Percentiles rank a stretch among this genome's conserved stretches.
These are phyloP conservation scores for Colletotrichum falcatum DNA, from an alignment of 2,329 filamentous ascomycete genomes.

Conservation along the genomic window DNA sequence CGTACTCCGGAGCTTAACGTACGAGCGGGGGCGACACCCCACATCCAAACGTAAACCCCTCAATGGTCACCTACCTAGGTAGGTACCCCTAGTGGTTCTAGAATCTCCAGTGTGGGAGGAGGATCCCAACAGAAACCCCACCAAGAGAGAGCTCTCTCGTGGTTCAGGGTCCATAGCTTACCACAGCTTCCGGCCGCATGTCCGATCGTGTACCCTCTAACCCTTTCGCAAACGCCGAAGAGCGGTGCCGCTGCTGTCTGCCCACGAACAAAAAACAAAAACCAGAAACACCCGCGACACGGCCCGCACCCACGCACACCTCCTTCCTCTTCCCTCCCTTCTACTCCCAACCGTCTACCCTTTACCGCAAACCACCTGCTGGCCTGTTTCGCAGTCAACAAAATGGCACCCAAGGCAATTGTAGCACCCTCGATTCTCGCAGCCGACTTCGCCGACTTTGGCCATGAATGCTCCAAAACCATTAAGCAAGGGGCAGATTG, in stretches of 20 bases:
- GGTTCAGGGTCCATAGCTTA: slow-evolving; percentile 42
- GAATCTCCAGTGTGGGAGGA: slow-evolving; percentile 38
- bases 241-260: slow-evolving; percentile 4
- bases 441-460: slow-evolving; percentile 92
- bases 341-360: not conserved
- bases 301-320: slow-evolving; percentile 32
- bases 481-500: slow-evolving; percentile 91
- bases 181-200: slow-evolving; percentile 41
- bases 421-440: slow-evolving; percentile 98
- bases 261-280: slow-evolving; percentile 30
- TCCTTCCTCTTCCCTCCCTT: not conserved
- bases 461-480: slow-evolving; percentile 86
- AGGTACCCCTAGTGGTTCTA: slow-evolving; percentile 41
- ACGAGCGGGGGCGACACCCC: slow-evolving; percentile 34
- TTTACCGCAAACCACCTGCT: slow-evolving; percentile 3
- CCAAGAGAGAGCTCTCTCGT: slow-evolving; percentile 32
- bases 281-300: slow-evolving; percentile 27
- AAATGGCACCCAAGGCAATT: slow-evolving; percentile 90
- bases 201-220: slow-evolving; percentile 34
- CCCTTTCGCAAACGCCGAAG: slow-evolving; percentile 28
- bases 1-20: slow-evolving; percentile 38
- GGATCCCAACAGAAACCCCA: slow-evolving; percentile 33
- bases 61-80: too few relatives aligned
- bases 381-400: slow-evolving; percentile 4
- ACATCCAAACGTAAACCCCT: slow-evolving; percentile 29